Base-by-base conservation (phyloP, 148 eudicot genomes). In the Camellia lanceoleosa region DNA sequence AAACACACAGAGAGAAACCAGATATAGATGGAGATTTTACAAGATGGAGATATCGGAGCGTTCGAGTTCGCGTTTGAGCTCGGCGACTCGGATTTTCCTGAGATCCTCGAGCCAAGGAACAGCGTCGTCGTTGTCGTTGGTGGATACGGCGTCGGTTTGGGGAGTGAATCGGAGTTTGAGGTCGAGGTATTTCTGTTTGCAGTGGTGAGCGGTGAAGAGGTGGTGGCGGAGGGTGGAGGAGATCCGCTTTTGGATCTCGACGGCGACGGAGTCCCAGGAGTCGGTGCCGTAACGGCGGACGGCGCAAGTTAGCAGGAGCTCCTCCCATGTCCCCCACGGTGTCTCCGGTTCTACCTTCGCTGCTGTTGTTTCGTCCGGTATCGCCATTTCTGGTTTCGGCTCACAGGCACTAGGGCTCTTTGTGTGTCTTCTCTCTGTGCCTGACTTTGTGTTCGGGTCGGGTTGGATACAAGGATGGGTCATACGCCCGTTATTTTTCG, bases 301-400 rank as follows among this genome's bases (percentile, higher is more conserved):
- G 73, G 96, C 93, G 84, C 82, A 89, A 3, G 92, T 87, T 23
- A 92, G 84, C 14, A 92, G 71, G 44, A 92, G 90, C 75, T 90
- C 96, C 78, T 92, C 91, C 60, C 87, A 84, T 60, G 93, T 92
- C 3, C 92, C 92, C 96, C 93, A 90, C 58, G 77, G 71, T 49
- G 85, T 58, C 67, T 13, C 83, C 82, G 75, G 83, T 82, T 66
- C 78, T 16, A 9, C 16, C 11, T 61, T 60, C 49, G 52, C 76
- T 19, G 49, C 18, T 61, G 64, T 47, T 10, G 80, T 51, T 12
- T 72, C 65, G 47, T 68, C 75, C 20, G 81, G 69, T 73, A 78
- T 75, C 47, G 72, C 67, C 79, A 76, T 84, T 75, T 30, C 72
- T 0, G 51, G 7, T 7, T 47, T 47, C 51, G 30, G 30, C 30